Conservation (phyloP, 208 protist genomes). For the Leishmania amazonensis region DNA sequence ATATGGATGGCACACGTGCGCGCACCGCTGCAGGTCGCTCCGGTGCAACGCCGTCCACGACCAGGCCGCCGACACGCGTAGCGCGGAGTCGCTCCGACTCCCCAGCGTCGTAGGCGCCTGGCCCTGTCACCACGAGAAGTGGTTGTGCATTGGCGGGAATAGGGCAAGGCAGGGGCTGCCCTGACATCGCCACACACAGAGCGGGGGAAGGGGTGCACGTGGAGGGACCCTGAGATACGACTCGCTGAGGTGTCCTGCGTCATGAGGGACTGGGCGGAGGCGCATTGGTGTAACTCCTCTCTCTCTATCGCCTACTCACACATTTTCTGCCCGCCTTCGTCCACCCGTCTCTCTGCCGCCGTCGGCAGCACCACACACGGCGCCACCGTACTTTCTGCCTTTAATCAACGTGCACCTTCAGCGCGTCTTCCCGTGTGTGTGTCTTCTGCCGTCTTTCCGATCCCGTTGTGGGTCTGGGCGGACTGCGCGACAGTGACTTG, state of each 20-base stretch:
- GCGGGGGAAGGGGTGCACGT: neutral
- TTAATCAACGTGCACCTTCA: neutral
- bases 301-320: neutral
- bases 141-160: neutral
- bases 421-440: neutral
- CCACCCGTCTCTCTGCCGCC: neutral
- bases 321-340: neutral
- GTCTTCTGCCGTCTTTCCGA: neutral
- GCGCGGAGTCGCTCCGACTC: neutral
- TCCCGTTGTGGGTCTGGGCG: neutral
- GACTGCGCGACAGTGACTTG: neutral
- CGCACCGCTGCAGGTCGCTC: neutral
- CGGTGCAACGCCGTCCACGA: neutral
- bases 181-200: neutral
- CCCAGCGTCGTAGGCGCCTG: neutral
- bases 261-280: neutral
- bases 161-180: neutral
- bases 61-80: neutral
- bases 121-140: neutral
- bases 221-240: neutral
- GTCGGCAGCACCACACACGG: neutral
- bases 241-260: neutral
- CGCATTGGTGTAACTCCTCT: neutral
- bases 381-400: neutral
- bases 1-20: neutral